Evolutionary conservation across 2,329 filamentous ascomycete species (phyloP).

Genomic region (Pseudogymnoascus sp.): DNA sequence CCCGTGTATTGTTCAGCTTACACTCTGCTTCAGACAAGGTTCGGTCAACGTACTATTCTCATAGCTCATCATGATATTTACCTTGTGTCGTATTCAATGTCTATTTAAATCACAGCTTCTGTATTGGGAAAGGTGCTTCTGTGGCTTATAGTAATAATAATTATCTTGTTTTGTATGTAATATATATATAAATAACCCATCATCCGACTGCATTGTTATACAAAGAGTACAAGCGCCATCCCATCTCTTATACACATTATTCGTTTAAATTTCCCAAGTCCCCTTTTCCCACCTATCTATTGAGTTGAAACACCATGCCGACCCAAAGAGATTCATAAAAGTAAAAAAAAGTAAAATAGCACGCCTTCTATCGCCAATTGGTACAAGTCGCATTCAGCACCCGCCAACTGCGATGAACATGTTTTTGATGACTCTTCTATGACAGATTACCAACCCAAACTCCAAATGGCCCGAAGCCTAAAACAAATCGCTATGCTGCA

Average conservation of each 20-base stretch:
- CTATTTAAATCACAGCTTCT: too few relatives aligned
- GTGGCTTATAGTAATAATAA: background rate
- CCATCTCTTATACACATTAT: background rate
- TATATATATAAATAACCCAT: background rate
- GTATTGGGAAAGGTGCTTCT: background rate
- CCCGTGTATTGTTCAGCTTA: background rate
- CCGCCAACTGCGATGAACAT: conserved; percentile 6
- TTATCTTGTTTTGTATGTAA: background rate
- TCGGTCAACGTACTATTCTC: background rate
- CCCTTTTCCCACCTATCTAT: background rate
- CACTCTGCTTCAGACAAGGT: background rate
- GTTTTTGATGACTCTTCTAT: conserved; percentile 11
- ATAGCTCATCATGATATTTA: background rate
- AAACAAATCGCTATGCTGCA: conserved; percentile 8
- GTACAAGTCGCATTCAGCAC: conserved; percentile 3
- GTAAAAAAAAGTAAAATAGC: background rate
- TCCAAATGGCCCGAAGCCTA: background rate
- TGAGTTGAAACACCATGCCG: background rate
- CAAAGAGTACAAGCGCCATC: conserved; percentile 9
- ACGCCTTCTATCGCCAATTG: conserved; percentile 1
- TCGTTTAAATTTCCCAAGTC: background rate
- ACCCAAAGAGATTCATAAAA: conserved; percentile 3
- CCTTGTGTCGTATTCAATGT: too few relatives aligned
- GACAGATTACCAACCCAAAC: conserved; percentile 1
- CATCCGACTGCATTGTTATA: conserved; percentile 3